Evolutionary conservation across 2,329 filamentous ascomycete genomes (phyloP), one percentile per base, ranked within the genome.

Genomic region (Ophiostoma sp.): DNA sequence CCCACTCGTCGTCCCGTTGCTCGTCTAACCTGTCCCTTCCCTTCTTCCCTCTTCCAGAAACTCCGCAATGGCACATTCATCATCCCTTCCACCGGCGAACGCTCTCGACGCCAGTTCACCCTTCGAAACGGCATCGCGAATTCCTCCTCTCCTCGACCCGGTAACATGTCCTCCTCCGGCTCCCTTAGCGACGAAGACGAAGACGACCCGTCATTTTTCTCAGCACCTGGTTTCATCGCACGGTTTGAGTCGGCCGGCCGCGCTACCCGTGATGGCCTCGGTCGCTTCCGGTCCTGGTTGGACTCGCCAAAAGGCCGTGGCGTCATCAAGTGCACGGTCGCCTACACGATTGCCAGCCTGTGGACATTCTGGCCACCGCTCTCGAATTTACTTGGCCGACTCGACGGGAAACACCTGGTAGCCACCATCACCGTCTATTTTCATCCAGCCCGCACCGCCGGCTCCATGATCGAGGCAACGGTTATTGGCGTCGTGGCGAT

Each of bases 391-490:
- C 85, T 98, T 19, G 95, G 95, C 12, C 87, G 91, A 76, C 92
- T 94, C 79, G 95, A 97, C 82, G 94, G 94, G 69, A 98, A 98
- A 80, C 95, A 98, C 82, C 91, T 97, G 79, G 94, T 97, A 70
- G 94, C 94, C 42, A 98, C 95, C 1, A 90, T 98, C 73, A 97
- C 94, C 0, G 95, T 98, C 12, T 98, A 97, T 79, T 98, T 98
- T 79, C 94, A 98, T 80, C 94, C 95, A 4, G 93, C 94, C 6
- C 87, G 95, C 73, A 93, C 93, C 22, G 89, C 91, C 33, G 95
- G 95, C 0, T 96, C 93, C 76, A 97, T 98, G 94, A 88, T 93
- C 73, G 93, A 97, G 82, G 95, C 94, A 2, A 88, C 92, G 12
- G 83, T 95, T 45, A 90, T 96, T 73, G 93, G 93, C 6, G 83